Evolutionary conservation across 2,329 filamentous ascomycete genomes (phyloP).

Genomic region (Venturiaceae sp.): DNA sequence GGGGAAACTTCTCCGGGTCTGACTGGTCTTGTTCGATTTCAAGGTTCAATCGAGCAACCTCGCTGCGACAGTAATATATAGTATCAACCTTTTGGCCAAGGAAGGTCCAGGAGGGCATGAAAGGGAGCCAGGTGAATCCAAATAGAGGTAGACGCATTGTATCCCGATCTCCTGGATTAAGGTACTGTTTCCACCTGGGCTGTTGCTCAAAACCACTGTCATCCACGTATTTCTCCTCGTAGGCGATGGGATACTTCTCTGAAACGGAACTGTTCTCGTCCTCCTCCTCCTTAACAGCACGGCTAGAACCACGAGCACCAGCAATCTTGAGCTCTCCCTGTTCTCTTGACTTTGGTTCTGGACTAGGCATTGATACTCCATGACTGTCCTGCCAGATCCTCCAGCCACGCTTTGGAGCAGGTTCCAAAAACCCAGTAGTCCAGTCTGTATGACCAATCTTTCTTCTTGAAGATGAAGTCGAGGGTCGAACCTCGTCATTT

Average conservation of each 20-base stretch:
- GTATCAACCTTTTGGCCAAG: conserved; percentile 88
- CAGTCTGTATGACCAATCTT: conserved; percentile 11
- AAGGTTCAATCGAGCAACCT: conserved; percentile 77
- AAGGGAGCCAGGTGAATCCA: conserved; percentile 56
- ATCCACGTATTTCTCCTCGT: conserved; percentile 22
- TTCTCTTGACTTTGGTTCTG: conserved; percentile 28
- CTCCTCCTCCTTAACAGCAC: conserved; percentile 12
- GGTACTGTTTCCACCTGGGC: conserved; percentile 70
- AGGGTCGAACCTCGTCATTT: too few relatives aligned
- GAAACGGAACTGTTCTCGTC: conserved; percentile 16
- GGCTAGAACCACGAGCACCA: too few relatives aligned
- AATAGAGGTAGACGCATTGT: conserved; percentile 67
- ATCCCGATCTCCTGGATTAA: conserved; percentile 72
- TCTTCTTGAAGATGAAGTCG: neutral
- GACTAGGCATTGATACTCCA: conserved; percentile 30
- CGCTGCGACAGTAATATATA: conserved; percentile 81
- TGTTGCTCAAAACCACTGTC: conserved; percentile 17
- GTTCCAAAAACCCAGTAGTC: conserved; percentile 21
- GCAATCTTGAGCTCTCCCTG: conserved; percentile 23
- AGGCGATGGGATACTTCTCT: conserved; percentile 20
- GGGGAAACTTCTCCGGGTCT: conserved; percentile 72
- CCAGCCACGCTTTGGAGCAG: conserved; percentile 11
- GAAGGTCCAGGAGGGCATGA: conserved; percentile 61
- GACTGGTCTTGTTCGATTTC: conserved; percentile 89
- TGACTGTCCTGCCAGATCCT: conserved; percentile 23